A percentile compares a stretch with the other conserved stretches of the same genome.
phyloP scores from a whole-genome alignment of 805 yeast species.

The Jamesozyma rosinii region DNA sequence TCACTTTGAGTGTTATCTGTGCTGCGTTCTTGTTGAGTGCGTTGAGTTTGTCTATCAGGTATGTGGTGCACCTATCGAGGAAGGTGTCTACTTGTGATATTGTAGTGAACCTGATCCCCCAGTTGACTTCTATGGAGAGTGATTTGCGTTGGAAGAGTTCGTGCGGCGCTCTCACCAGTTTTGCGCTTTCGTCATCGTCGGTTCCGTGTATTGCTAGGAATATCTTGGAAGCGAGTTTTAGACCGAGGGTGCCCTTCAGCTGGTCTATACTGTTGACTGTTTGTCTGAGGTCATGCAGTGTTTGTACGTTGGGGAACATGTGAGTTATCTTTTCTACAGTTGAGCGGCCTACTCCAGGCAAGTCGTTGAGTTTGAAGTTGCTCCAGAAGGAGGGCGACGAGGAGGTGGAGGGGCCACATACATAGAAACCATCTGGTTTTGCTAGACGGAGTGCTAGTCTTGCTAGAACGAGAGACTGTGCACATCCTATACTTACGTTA shows the following conservation, averaged over 20 bases:
- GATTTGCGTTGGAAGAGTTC: constrained; percentile 53
- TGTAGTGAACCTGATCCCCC: constrained; percentile 72
- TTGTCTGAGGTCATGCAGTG: constrained; percentile 32
- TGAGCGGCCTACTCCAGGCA: constrained; percentile 59
- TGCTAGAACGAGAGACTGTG: constrained; percentile 65
- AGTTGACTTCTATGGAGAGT: constrained; percentile 79
- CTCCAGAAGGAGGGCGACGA: constrained; percentile 25
- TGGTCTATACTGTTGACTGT: constrained; percentile 30
- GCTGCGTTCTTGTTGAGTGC: constrained; percentile 43
- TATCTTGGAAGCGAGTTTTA: constrained; percentile 59
- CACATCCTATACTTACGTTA: constrained; percentile 72
- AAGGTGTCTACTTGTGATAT: constrained; percentile 57
- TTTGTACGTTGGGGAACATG: constrained; percentile 1
- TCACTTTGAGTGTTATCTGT: constrained; percentile 54
- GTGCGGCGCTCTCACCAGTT: constrained; percentile 40
- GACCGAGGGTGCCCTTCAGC: constrained; percentile 45
- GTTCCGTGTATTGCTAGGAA: constrained; percentile 53
- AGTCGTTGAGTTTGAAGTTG: constrained; percentile 26
- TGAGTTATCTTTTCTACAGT: constrained; percentile 39
- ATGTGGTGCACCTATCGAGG: constrained; percentile 46
- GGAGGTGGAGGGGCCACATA: constrained; percentile 25
- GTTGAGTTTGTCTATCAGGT: constrained; percentile 46
- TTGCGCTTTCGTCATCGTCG: constrained; percentile 50
- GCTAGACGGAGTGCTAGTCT: constrained; percentile 64
- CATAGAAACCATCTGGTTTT: constrained; percentile 65